A percentile compares a stretch with the other conserved stretches of the same genome.
These are phyloP conservation scores for Phytopythium vexans DNA, from an alignment of 352 stramenopile genomes.

Conservation along the genomic window DNA sequence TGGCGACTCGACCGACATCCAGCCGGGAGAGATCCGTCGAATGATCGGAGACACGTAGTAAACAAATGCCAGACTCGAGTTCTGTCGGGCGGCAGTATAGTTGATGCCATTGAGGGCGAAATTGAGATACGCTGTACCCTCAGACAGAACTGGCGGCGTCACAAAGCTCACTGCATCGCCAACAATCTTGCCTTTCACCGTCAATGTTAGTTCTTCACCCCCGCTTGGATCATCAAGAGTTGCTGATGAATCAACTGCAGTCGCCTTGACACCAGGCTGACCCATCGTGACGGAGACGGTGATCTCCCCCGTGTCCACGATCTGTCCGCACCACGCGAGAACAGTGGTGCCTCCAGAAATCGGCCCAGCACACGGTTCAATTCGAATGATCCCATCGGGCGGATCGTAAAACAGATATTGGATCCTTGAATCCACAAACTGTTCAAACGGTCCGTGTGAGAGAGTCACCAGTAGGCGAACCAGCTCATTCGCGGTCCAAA, in stretches of 20 bases:
- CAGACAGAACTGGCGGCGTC: constrained; percentile 28
- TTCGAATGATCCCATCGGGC: constrained; percentile 53
- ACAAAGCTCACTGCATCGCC: constrained; percentile 58
- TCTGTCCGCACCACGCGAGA: constrained; percentile 51
- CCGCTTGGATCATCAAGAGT: too few species aligned
- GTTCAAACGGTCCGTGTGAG: constrained; percentile 7
- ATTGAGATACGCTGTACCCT: constrained; percentile 47
- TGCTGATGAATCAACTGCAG: too few species aligned
- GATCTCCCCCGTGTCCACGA: constrained; percentile 67
- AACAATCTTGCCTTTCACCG: constrained; percentile 51
- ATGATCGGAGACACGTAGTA: constrained; percentile 61
- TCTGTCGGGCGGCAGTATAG: constrained; percentile 50
- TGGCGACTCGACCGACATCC: constrained; percentile 34
- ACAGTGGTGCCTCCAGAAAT: constrained; percentile 53
- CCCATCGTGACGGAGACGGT: constrained; percentile 40
- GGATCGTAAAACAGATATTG: constrained; percentile 77
- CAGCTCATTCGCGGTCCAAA: constrained; percentile 60
- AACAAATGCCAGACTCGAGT: constrained; percentile 39
- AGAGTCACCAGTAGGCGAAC: constrained; percentile 39
- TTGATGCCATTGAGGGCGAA: constrained; percentile 78
- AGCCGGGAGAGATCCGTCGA: constrained; percentile 43
- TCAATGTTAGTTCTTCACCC: too few species aligned
- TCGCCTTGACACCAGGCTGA: not conserved
- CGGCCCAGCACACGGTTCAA: constrained; percentile 55
- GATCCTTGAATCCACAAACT: constrained; percentile 43